Evolutionary conservation across 1,284 basidiomycete species (phyloP).

Genomic region (Meripilus lineatus): DNA sequence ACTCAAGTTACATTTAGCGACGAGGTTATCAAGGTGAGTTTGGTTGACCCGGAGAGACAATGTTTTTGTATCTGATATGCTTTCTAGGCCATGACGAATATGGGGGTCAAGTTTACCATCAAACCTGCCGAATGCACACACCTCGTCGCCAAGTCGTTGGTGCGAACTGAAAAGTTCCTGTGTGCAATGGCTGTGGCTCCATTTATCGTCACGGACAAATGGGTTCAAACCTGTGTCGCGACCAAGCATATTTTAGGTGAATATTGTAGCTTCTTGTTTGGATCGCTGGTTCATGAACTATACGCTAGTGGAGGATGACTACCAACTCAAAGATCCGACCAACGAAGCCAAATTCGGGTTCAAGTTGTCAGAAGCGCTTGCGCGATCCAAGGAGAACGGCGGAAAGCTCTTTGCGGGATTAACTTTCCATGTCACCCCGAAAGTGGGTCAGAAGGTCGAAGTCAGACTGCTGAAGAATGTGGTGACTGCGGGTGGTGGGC

Average conservation of each 20-base stretch:
- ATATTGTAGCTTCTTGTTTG: no score
- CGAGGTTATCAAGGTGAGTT: slow-evolving; percentile 47
- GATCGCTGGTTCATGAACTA: not conserved
- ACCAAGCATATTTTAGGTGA: slow-evolving; percentile 57
- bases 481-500: slow-evolving; percentile 61
- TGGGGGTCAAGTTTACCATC: slow-evolving; percentile 60
- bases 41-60: no score
- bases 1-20: slow-evolving; percentile 54
- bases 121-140: slow-evolving; percentile 71
- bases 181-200: slow-evolving; percentile 62
- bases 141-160: slow-evolving; percentile 60
- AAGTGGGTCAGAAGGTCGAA: slow-evolving; percentile 49
- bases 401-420: slow-evolving; percentile 56
- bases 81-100: slow-evolving; percentile 48
- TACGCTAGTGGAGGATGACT: slow-evolving; percentile 55
- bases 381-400: slow-evolving; percentile 44
- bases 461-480: slow-evolving; percentile 60
- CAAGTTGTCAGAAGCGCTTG: slow-evolving; percentile 54
- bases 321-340: slow-evolving; percentile 50
- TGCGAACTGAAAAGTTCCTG: slow-evolving; percentile 82
- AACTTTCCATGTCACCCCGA: slow-evolving; percentile 70
- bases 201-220: slow-evolving; percentile 57
- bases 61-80: not conserved
- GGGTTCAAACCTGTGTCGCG: slow-evolving; percentile 58
- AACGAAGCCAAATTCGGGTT: slow-evolving; percentile 64